A percentile compares a stretch with the other conserved stretches of the same genome.
Conservation (phyloP, 2,329 filamentous ascomycete genomes). For the Fusarium sp. region DNA sequence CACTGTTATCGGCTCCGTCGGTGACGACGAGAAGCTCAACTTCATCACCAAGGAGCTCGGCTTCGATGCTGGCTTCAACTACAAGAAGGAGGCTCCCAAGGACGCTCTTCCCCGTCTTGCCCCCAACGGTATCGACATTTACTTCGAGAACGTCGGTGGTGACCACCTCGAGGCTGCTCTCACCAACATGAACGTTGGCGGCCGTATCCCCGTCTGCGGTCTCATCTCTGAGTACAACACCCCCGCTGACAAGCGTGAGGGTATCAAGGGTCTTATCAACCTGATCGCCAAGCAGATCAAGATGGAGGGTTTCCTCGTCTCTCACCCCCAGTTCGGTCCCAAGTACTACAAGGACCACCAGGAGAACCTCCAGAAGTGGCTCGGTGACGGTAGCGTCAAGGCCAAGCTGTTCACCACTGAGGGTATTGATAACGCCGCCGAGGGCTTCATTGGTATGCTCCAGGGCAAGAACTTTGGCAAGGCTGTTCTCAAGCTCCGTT, state of each 20-base stretch:
- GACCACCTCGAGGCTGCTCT: slow-evolving; percentile 63
- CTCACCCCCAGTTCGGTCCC: slow-evolving; percentile 71
- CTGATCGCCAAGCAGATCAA: slow-evolving; percentile 76
- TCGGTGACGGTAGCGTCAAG: slow-evolving; percentile 80
- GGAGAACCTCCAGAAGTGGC: slow-evolving; percentile 79
- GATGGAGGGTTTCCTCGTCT: slow-evolving; percentile 81
- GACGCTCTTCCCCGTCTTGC: slow-evolving; percentile 77
- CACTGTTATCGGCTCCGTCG: slow-evolving; percentile 82
- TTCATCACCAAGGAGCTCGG: slow-evolving; percentile 66
- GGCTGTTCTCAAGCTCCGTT: slow-evolving; percentile 75
- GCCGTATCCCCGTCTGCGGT: slow-evolving; percentile 72
- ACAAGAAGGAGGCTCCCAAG: slow-evolving; percentile 80
- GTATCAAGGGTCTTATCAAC: slow-evolving; percentile 72
- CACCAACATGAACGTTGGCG: slow-evolving; percentile 65
- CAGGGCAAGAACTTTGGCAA: slow-evolving; percentile 88
- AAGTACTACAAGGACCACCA: slow-evolving; percentile 77
- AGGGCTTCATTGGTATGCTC: slow-evolving; percentile 80
- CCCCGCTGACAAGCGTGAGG: slow-evolving; percentile 64
- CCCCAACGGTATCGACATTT: slow-evolving; percentile 80
- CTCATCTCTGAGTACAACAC: slow-evolving; percentile 79
- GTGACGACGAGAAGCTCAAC: slow-evolving; percentile 81
- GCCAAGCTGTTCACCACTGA: slow-evolving; percentile 74
- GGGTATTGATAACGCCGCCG: slow-evolving; percentile 81
- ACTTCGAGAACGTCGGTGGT: slow-evolving; percentile 66
- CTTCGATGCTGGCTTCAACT: slow-evolving; percentile 79